Conservation (phyloP, 2,329 filamentous ascomycete genomes). For the Colletotrichum sansevieriae region DNA sequence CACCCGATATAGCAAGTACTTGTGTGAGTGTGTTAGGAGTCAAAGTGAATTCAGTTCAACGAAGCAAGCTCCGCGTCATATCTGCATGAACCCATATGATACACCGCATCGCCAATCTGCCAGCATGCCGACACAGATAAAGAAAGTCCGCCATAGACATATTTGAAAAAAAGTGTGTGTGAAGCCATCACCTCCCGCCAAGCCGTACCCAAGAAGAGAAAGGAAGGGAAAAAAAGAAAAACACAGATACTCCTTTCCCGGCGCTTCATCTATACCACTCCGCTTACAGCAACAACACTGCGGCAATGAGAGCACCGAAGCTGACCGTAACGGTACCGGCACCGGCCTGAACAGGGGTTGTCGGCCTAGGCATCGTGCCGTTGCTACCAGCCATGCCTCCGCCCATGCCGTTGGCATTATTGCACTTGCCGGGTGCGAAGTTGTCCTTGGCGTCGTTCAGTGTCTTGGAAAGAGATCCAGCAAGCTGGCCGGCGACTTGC, state of each 20-base stretch:
- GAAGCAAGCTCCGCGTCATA: conserved; percentile 26
- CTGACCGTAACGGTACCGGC: conserved; percentile 19
- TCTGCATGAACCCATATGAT: conserved; percentile 37
- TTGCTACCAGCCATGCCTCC: conserved; percentile 32
- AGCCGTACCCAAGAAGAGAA: not conserved
- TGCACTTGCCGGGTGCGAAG: conserved; percentile 49
- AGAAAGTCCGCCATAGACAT: conserved; percentile 24
- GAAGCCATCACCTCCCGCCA: not conserved
- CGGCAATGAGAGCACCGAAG: conserved; percentile 22
- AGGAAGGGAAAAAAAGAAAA: not conserved
- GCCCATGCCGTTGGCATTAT: conserved; percentile 43
- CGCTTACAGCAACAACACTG: conserved; percentile 35
- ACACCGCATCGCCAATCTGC: conserved; percentile 24
- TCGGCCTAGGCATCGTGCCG: conserved; percentile 36
- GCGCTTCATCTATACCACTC: not conserved
- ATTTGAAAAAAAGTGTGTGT: not conserved
- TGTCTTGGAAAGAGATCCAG: conserved; percentile 44
- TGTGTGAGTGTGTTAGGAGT: not conserved
- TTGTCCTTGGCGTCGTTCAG: conserved; percentile 44
- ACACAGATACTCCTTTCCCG: not conserved
- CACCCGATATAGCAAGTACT: not conserved
- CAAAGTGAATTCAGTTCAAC: not conserved
- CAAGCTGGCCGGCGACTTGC: conserved; percentile 46
- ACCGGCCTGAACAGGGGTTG: conserved; percentile 13
- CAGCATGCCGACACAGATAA: conserved; percentile 2